Base-by-base conservation (phyloP, 2,329 filamentous ascomycete species). In the Aspergillus luchuensis region DNA sequence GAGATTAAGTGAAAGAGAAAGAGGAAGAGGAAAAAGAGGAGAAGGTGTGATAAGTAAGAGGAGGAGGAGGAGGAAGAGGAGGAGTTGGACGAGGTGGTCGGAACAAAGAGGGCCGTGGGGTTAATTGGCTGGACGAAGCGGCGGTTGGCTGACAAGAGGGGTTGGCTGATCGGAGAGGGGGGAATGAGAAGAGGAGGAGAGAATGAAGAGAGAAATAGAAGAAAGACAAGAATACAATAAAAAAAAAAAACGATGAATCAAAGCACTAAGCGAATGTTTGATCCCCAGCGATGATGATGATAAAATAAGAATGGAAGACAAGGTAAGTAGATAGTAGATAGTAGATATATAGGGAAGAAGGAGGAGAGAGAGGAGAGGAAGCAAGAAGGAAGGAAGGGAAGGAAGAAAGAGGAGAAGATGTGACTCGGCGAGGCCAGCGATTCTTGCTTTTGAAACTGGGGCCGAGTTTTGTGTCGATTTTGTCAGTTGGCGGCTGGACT, bases 71-170 rank as follows among this genome's bases (percentile, higher is more conserved):
- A 25, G 7, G 7, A 28, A 28, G 25, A 28, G 25, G 25, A 28
- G 25, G 56, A 33, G 56, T 25, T 51, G 11, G 56, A 21, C 25
- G 52, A 39, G 51, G 52, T 55, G 52, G 53, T 57, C 52, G 59
- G 56, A 56, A 63, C 58, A 60, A 61, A 61, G 61, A 62, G 36
- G 52, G 57, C 55, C 63, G 63, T 63, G 56, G 61, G 58, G 63
- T 55, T 55, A 55, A 45, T 39, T 21, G 58, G 58, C 39, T 25
- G 58, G 58, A 50, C 47, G 58, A 43, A 30, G 60, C 58, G 61
- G 63, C 61, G 61, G 55, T 45, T 63, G 45, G 55, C 41, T 52
- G 58, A 58, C 54, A 63, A 56, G 43, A 59, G 59, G 59, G 62
- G 60, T 56, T 64, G 57, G 47, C 51, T 53, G 41, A 59, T 52